phyloP scores from a whole-genome alignment of 352 stramenopile genomes.

The Globisporangium carolinianum region DNA sequence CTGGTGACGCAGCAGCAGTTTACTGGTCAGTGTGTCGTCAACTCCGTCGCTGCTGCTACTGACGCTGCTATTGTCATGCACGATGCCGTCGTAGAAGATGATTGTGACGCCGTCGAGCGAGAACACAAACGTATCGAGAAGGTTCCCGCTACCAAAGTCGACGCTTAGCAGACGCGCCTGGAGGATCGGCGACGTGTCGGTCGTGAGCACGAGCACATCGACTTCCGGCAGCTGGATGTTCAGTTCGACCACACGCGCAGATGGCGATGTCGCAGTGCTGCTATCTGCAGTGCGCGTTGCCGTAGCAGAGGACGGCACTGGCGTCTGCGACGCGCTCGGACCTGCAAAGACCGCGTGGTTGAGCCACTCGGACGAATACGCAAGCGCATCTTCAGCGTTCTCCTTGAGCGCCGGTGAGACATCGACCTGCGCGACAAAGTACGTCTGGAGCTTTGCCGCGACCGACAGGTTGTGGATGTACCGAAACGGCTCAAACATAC shows the following conservation, averaged over 20 bases:
- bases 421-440: constrained; percentile 52
- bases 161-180: constrained; percentile 46
- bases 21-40: not conserved
- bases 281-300: not conserved
- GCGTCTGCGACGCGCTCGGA: constrained; percentile 1
- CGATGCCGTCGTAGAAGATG: constrained; percentile 46
- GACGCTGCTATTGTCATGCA: not conserved
- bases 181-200: constrained; percentile 55
- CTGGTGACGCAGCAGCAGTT: constrained; percentile 8
- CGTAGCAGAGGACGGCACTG: not conserved
- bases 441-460: constrained; percentile 51
- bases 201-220: constrained; percentile 56
- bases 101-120: constrained; percentile 49
- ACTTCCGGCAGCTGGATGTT: constrained; percentile 52
- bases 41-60: not conserved
- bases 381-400: constrained; percentile 45
- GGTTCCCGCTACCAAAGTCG: constrained; percentile 41
- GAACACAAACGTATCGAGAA: constrained; percentile 50
- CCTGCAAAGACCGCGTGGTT: constrained; percentile 43
- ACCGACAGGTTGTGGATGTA: constrained; percentile 72
- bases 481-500: constrained; percentile 48
- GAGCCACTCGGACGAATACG: constrained; percentile 40
- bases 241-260: constrained; percentile 31
- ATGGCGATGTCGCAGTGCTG: not conserved
- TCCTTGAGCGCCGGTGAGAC: constrained; percentile 36